Evolutionary conservation across 2,329 filamentous ascomycete species (phyloP).

Genomic region (Rhynchosporium graminicola): DNA sequence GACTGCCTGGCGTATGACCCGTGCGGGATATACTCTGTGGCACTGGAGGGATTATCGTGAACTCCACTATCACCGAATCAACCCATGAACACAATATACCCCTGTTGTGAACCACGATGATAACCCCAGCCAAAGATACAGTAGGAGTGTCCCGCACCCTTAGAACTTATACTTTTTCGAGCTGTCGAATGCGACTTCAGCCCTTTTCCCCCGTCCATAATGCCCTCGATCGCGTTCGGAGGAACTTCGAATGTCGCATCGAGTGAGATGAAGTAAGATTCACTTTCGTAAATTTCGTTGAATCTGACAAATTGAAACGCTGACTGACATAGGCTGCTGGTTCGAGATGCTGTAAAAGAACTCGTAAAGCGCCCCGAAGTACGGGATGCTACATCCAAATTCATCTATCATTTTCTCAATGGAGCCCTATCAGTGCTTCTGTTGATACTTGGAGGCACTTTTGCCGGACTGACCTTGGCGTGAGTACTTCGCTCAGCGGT

Average conservation of each 20-base stretch:
- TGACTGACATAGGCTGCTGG: constrained; percentile 14
- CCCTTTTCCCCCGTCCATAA: constrained; percentile 8
- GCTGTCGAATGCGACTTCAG: not conserved
- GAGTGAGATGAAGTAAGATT: constrained; percentile 20
- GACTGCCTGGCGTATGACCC: not conserved
- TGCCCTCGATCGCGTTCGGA: constrained; percentile 13
- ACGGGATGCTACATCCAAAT: constrained; percentile 16
- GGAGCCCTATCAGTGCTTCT: constrained; percentile 24
- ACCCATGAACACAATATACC: constrained; percentile 3
- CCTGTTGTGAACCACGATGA: not conserved
- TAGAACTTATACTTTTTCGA: constrained; percentile 9
- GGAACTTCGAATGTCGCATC: constrained; percentile 5
- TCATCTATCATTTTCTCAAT: constrained; percentile 20
- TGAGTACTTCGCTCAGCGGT: constrained; percentile 44
- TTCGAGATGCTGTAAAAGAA: constrained; percentile 18
- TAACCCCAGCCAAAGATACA: constrained; percentile 18
- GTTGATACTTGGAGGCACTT: constrained; percentile 75
- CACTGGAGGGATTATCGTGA: constrained; percentile 8
- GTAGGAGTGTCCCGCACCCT: constrained; percentile 11
- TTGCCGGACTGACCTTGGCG: constrained; percentile 89
- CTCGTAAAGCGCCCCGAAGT: constrained; percentile 11
- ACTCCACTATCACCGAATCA: constrained; percentile 18
- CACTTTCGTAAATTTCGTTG: not conserved
- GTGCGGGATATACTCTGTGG: constrained; percentile 7
- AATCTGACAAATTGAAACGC: not conserved